Evolutionary conservation across 441 rosid genomes (phyloP), one percentile per base, ranked within the genome.

Genomic region (Populus hybrid): DNA sequence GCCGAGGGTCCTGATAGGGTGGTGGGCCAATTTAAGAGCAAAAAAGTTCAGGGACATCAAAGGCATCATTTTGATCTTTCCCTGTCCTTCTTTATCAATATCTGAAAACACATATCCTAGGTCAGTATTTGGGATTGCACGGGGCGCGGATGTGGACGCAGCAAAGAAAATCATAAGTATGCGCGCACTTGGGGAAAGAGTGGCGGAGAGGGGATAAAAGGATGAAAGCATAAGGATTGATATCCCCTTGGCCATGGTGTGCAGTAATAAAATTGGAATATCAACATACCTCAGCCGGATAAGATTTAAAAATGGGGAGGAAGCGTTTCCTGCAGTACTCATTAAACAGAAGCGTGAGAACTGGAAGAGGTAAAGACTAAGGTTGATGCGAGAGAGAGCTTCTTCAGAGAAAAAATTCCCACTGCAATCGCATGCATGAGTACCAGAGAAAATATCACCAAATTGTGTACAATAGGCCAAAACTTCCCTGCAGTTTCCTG

Each of bases 271-370:
- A 30, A n/a, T 24, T 74, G 71, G 76, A 50, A 66, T 6, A 69
- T 28, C n/a, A 46, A 68, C 26, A 16, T 88, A 93, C 99, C 97
- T 93, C 99, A 9, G 97, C 95, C 71, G 99, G 83, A 86, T 92
- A 87, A 70, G 94, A 85, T 32, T 79, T 76, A 78, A 93, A 95
- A 79, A 86, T 85, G 75, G 99, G 99, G 75, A 89, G 88, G 89
- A 95, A 95, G 75, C 99, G 93, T 84, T 93, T 93, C 75, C 97
- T 89, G 85, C 99, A 95, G 85, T 92, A 95, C 88, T 92, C 99
- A 30, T 95, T 95, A 75, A 95, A 95, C 63, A 95, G 94, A 79
- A 95, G 94, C 2, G 99, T 95, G 78, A 89, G 82, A 71, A 88
- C 63, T 28, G 95, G 94, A 79, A 95, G 97, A 78, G 99, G 99